phyloP scores from a whole-genome alignment of 306 rosid species.

The Canavalia ensiformis region DNA sequence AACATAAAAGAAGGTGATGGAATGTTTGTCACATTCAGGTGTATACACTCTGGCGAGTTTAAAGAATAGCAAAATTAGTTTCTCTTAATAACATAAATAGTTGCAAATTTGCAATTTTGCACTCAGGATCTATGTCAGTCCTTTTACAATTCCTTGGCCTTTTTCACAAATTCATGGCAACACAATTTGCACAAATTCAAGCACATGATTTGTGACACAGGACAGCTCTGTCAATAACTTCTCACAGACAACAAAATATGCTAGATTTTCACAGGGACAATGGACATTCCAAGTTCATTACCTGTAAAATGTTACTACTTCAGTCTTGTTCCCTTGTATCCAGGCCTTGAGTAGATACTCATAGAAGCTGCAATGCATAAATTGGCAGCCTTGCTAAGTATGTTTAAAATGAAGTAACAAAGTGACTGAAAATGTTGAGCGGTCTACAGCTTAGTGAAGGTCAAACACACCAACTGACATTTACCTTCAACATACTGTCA shows the following conservation, averaged over 20 bases:
- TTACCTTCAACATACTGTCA: constrained; percentile 27
- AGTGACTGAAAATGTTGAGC: constrained; percentile 29
- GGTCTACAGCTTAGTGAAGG: constrained; percentile 28
- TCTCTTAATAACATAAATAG: constrained; percentile 4
- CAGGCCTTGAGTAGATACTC: constrained; percentile 79
- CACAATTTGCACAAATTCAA: constrained; percentile 7
- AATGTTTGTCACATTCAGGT: constrained; percentile 24
- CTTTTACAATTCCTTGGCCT: constrained; percentile 7
- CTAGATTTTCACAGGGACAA: constrained; percentile 14
- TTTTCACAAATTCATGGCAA: constrained; percentile 22
- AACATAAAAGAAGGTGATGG: constrained; percentile 15
- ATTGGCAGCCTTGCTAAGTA: constrained; percentile 20
- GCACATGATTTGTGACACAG: constrained; percentile 13
- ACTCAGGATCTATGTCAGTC: background rate
- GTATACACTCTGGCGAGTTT: background rate
- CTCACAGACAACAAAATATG: constrained; percentile 20
- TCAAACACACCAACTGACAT: constrained; percentile 22
- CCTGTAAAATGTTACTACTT: constrained; percentile 62
- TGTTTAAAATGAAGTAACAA: constrained; percentile 28
- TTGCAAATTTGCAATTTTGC: constrained; percentile 14
- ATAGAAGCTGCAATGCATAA: constrained; percentile 62
- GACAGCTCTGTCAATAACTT: constrained; percentile 30
- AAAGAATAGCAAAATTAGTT: background rate
- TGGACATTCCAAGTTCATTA: constrained; percentile 47
- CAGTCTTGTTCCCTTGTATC: constrained; percentile 78